Evolutionary conservation across 2,329 filamentous ascomycete genomes (phyloP), one percentile per base, ranked within the genome.

Genomic region (Coleophoma cylindrospora): DNA sequence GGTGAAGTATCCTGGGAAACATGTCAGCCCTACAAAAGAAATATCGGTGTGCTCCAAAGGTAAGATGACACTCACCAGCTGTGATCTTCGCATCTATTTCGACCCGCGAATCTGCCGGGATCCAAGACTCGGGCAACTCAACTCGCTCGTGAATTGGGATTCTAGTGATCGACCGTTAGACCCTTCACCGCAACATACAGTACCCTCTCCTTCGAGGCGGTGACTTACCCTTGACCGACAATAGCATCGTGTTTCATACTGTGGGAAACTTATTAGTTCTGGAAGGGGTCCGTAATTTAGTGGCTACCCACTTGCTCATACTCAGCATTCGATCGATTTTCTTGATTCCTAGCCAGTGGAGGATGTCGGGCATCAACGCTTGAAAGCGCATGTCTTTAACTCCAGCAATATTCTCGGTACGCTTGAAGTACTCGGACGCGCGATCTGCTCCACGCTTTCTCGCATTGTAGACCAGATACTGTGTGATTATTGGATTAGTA

Each of bases 41-140:
- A 34, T 27, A 27, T 27, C 27, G 27, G 27, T 27, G 27, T 27
- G 9, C 27, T 6, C 9, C 27, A 10, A 15, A 33, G n/a, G 3
- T n/a, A 27, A 21, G 15, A 17, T 51, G 38, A 36, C 32, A 43
- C 36, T 50, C 72, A 90, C 87, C 94, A 53, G 92, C 91, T 61
- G 92, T 94, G 66, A 97, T 96, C 75, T 97, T 97, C 52, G 94
- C 94, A 69, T 97, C 94, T 64, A 97, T 99, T 70, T 99, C 94
- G n/a, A 97, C 94, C 58, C 92, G 79, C 48, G 91, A 95, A 70
- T 97, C 94, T 55, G 86, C 89, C 12, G 94, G 94, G 61, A 97
- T 96, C 80, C 94, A 84, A 33, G 94, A 87, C 57, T 95, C 90
- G 4, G 92, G 94, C 56, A 97, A 89, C 53, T 95, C 91, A 44